phyloP scores from a whole-genome alignment of 148 eudicot genomes.

The Vaccinium vitisidaea region DNA sequence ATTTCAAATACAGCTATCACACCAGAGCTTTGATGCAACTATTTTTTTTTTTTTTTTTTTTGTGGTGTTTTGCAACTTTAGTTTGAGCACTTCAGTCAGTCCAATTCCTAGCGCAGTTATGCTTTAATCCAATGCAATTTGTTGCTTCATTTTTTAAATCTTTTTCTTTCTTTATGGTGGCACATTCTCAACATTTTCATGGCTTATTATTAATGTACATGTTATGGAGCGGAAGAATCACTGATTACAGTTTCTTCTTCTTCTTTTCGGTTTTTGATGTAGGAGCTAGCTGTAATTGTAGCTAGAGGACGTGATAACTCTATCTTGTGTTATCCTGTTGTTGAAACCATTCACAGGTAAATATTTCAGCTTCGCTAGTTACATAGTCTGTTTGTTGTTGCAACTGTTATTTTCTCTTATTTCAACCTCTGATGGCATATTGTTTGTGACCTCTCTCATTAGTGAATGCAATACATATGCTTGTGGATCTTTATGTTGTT shows the following conservation, averaged over 20 bases:
- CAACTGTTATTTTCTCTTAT: not conserved
- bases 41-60: not conserved
- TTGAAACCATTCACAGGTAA: constrained; percentile 94
- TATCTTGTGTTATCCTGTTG: constrained; percentile 80
- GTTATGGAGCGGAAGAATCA: not conserved
- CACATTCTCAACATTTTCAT: not conserved
- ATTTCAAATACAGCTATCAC: not conserved
- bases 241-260: not conserved
- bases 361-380: constrained; percentile 9
- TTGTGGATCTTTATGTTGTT: not conserved
- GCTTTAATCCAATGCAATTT: not conserved
- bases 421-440: not conserved
- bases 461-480: not conserved
- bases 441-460: not conserved
- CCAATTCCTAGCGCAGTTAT: not conserved
- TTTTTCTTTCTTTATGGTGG: not conserved
- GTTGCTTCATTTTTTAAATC: not conserved
- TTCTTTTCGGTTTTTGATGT: not conserved
- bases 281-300: constrained; percentile 96
- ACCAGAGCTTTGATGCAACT: not conserved
- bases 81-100: not conserved
- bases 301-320: constrained; percentile 93
- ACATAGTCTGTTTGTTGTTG: not conserved
- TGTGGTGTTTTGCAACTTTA: not conserved
- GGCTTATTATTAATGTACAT: not conserved